Evolutionary conservation across 345 rosid species (phyloP).

Genomic region (Tarenaya hassleriana): DNA sequence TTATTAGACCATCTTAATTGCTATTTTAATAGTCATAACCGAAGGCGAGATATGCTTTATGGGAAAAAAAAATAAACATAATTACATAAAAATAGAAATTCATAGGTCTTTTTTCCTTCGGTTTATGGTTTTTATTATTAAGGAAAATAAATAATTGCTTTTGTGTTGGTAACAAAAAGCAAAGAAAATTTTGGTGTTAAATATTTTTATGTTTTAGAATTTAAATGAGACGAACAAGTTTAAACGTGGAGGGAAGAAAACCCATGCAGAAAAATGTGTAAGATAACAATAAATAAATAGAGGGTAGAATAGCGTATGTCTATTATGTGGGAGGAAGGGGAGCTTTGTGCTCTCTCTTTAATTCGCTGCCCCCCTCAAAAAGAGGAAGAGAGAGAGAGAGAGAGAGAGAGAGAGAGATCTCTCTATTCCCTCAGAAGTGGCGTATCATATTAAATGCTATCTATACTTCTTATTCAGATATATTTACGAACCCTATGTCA

Average conservation of each 20-base stretch:
- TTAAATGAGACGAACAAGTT: not conserved
- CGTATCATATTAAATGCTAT: conserved; percentile 20
- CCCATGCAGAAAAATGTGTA: conserved; percentile 30
- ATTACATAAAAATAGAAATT: no score
- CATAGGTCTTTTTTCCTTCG: no score
- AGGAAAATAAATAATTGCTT: not conserved
- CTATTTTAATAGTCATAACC: no score
- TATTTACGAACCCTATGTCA: no score
- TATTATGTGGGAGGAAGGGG: not conserved
- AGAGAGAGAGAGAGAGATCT: conserved; percentile 29
- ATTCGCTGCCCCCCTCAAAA: conserved; percentile 29
- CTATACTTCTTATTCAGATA: conserved; percentile 3
- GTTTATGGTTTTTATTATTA: no score
- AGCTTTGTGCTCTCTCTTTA: conserved; percentile 24
- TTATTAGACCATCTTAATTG: no score
- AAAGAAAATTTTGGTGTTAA: not conserved
- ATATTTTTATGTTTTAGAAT: not conserved
- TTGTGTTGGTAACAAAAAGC: no score
- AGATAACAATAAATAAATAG: conserved; percentile 27
- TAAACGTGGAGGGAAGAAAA: not conserved
- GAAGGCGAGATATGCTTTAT: no score
- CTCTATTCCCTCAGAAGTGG: conserved; percentile 19
- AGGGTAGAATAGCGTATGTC: conserved; percentile 7
- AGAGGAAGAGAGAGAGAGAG: no score
- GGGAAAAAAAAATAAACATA: no score